Evolutionary conservation across 2,329 filamentous ascomycete genomes (phyloP), one percentile per base, ranked within the genome.

Genomic region (Nakataea oryzae): DNA sequence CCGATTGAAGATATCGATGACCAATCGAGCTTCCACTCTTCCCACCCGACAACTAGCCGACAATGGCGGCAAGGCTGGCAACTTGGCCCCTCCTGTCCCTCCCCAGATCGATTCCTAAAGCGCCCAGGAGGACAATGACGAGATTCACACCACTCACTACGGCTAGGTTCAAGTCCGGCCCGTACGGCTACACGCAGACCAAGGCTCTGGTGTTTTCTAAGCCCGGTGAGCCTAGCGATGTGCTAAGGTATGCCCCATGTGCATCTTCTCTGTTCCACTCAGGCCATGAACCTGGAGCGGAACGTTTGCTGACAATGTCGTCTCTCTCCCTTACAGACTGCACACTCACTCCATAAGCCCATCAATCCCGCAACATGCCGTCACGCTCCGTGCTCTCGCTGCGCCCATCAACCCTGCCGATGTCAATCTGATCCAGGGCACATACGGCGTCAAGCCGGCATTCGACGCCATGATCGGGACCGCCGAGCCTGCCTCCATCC

Each of bases 371-470:
- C 73, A 79, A 41, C 75, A 74, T 58, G 77, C 81, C 58, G 76
- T 96, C 67, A 92, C 93, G 62, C 80, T 99, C 64, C 91, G 91
- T 74, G 88, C 95, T 69, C 90, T 99, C 69, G 90, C 93, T 34
- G 86, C 92, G 1, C 91, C 95, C 63, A 91, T 99, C 74, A 99
- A 99, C 78, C 95, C 95, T 28, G 93, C 95, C 70, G 95, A 99
- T 77, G 90, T 99, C 75, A 99, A 99, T 80, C 93, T 93, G 70
- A 90, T 99, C 70, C 95, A 99, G 79, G 95, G 95, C 67, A 92
- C 93, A 4, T 99, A 99, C 78, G 93, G 93, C 65, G 86, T 86
- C 57, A 91, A 91, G 72, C 92, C 93, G 0, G 79, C 83, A 57
- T 93, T 96, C 75, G 87, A 85, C 24, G 87, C 86, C 7, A 85